Evolutionary conservation across 2,329 filamentous ascomycete species (phyloP).

Genomic region (Cladosporium sp.): DNA sequence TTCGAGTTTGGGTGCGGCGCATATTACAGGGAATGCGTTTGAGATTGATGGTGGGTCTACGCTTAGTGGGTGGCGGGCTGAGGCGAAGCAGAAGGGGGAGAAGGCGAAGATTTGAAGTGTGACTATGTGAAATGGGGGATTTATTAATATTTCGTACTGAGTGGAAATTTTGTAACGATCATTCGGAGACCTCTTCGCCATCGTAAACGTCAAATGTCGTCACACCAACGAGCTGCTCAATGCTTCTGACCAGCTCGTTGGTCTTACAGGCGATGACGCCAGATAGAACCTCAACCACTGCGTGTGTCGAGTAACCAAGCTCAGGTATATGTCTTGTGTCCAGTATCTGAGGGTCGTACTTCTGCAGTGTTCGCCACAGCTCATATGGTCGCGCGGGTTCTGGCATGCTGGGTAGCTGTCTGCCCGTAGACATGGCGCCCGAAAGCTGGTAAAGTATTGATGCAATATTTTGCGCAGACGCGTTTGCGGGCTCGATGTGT

Average conservation of each 20-base stretch:
- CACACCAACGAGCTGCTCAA: not conserved
- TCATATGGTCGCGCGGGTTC: not conserved
- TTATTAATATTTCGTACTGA: not conserved
- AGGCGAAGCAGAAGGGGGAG: constrained; percentile 27
- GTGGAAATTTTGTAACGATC: not conserved
- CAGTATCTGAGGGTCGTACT: not conserved
- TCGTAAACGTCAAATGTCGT: not conserved
- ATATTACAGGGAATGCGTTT: constrained; percentile 51
- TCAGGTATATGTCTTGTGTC: not conserved
- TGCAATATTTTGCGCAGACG: not conserved
- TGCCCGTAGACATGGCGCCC: not conserved
- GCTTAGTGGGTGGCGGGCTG: constrained; percentile 44
- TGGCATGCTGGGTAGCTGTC: not conserved
- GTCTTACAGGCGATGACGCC: not conserved
- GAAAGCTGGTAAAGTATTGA: not conserved
- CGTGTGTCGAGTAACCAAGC: not conserved
- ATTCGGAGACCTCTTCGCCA: not conserved
- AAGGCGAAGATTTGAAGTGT: constrained; percentile 27
- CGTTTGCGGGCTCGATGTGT: not conserved
- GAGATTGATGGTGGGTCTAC: constrained; percentile 51
- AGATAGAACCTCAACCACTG: not conserved
- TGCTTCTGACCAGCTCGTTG: not conserved
- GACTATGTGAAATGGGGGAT: not conserved
- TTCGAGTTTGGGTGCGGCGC: constrained; percentile 41
- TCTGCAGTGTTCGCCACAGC: not conserved